A percentile compares a stretch with the other conserved stretches of the same genome.
Evolutionary conservation across 495 filamentous ascomycete species (phyloP).

Genomic region (Penicillium egyptiacum): DNA sequence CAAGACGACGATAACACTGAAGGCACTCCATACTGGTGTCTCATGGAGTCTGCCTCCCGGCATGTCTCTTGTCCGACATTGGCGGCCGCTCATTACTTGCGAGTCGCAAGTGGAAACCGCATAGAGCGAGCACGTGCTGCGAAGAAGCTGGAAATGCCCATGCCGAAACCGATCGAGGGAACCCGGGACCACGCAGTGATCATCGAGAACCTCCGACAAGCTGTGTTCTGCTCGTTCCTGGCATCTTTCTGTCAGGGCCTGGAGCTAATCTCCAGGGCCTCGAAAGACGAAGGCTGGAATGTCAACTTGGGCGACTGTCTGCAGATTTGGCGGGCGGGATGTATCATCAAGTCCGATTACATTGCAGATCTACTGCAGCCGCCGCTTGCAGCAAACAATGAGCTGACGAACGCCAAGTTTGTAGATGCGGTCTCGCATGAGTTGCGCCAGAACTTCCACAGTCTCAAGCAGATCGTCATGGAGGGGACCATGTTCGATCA

Average conservation of each 20-base stretch:
- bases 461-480: slow-evolving; percentile 58
- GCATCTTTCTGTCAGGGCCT: slow-evolving; percentile 66
- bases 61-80: slow-evolving; percentile 69
- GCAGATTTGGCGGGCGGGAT: slow-evolving; percentile 71
- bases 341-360: slow-evolving; percentile 70
- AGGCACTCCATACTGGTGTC: slow-evolving; percentile 67
- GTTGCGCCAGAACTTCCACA: slow-evolving; percentile 49
- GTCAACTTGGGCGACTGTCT: slow-evolving; percentile 59
- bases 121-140: slow-evolving; percentile 51
- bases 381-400: slow-evolving; percentile 33
- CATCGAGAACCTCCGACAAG: slow-evolving; percentile 58
- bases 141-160: slow-evolving; percentile 43
- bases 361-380: slow-evolving; percentile 60
- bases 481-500: slow-evolving; percentile 60
- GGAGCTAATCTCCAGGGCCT: slow-evolving; percentile 61
- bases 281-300: slow-evolving; percentile 62
- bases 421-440: slow-evolving; percentile 54
- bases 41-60: slow-evolving; percentile 58
- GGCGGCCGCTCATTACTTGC: slow-evolving; percentile 62
- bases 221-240: slow-evolving; percentile 64
- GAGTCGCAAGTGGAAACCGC: slow-evolving; percentile 64
- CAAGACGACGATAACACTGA: slow-evolving; percentile 68
- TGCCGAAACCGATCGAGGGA: slow-evolving; percentile 42
- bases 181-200: slow-evolving; percentile 48
- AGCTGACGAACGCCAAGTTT: slow-evolving; percentile 44